Conservation (phyloP, 2,329 filamentous ascomycete species). For the Pyrenochaeta sp. region DNA sequence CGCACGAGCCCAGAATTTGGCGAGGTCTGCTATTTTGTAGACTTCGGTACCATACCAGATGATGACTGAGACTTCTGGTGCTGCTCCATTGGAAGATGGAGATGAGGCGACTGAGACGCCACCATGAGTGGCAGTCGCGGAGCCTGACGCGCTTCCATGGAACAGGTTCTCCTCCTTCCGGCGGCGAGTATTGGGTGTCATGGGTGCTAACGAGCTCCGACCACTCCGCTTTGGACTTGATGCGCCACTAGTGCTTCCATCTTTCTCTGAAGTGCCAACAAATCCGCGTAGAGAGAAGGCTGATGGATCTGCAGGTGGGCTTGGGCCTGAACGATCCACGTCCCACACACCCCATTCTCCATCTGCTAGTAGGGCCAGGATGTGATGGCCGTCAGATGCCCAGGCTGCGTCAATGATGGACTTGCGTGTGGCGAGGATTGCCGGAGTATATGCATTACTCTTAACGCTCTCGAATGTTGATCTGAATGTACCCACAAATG, state of each 20-base stretch:
- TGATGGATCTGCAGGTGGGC: slow-evolving; percentile 35
- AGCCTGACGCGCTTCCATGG: slow-evolving; percentile 46
- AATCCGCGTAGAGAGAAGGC: slow-evolving; percentile 49
- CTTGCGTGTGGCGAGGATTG: slow-evolving; percentile 53
- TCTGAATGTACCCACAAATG: slow-evolving; percentile 44
- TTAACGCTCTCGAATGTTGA: slow-evolving; percentile 44
- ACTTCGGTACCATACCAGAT: slow-evolving; percentile 57
- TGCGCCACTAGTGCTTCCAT: slow-evolving; percentile 23
- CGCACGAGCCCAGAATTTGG: slow-evolving; percentile 56
- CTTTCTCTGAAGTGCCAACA: slow-evolving; percentile 39
- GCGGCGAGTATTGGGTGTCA: slow-evolving; percentile 61
- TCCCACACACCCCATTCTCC: slow-evolving; percentile 65
- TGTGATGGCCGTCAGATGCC: slow-evolving; percentile 55
- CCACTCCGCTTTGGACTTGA: slow-evolving; percentile 46
- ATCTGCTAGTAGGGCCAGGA: slow-evolving; percentile 58
- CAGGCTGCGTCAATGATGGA: slow-evolving; percentile 59
- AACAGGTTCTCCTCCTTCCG: slow-evolving; percentile 57
- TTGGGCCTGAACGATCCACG: slow-evolving; percentile 48
- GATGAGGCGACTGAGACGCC: slow-evolving; percentile 53
- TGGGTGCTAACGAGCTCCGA: slow-evolving; percentile 54
- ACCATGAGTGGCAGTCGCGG: slow-evolving; percentile 47
- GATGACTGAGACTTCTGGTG: slow-evolving; percentile 55
- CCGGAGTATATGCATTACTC: slow-evolving; percentile 28
- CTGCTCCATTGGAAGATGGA: slow-evolving; percentile 38
- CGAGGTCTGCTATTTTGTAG: slow-evolving; percentile 56